phyloP scores from a whole-genome alignment of 179 eudicot species.

The Carnegiea gigantea region DNA sequence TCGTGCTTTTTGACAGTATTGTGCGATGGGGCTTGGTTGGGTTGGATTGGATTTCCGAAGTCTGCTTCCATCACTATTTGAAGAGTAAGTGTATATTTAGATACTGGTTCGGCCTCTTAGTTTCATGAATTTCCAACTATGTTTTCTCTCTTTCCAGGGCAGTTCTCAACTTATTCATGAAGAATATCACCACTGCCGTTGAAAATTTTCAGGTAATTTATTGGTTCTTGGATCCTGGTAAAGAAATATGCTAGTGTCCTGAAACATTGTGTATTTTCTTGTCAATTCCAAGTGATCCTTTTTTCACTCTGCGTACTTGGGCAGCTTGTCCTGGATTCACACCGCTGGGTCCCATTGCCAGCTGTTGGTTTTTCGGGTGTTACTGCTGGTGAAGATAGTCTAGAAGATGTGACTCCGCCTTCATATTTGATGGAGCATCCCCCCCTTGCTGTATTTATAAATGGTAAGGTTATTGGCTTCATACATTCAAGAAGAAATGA shows the following conservation, averaged over 20 bases:
- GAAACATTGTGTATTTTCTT: background rate
- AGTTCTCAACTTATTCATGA: constrained; percentile 79
- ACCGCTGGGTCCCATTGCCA: constrained; percentile 97
- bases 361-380: constrained; percentile 77
- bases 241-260: background rate
- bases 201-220: constrained; percentile 89
- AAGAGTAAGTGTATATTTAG: constrained; percentile 58
- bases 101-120: constrained; percentile 2
- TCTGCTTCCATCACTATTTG: constrained; percentile 94
- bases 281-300: background rate
- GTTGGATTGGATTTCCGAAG: constrained; percentile 98
- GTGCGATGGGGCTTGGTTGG: constrained; percentile 99
- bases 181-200: constrained; percentile 79
- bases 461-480: constrained; percentile 51
- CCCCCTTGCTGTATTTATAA: constrained; percentile 93
- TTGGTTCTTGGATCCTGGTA: constrained; percentile 4
- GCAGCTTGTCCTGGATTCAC: constrained; percentile 95
- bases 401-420: constrained; percentile 87
- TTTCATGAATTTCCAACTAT: constrained; percentile 3
- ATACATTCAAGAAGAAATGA: background rate
- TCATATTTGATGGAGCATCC: constrained; percentile 96
- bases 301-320: constrained; percentile 12
- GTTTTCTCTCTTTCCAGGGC: constrained; percentile 65
- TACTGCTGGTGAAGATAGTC: constrained; percentile 63
- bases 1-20: constrained; percentile 56